Conservation (phyloP, 2,329 filamentous ascomycete genomes). For the Aspergillus brunneoviolaceus region DNA sequence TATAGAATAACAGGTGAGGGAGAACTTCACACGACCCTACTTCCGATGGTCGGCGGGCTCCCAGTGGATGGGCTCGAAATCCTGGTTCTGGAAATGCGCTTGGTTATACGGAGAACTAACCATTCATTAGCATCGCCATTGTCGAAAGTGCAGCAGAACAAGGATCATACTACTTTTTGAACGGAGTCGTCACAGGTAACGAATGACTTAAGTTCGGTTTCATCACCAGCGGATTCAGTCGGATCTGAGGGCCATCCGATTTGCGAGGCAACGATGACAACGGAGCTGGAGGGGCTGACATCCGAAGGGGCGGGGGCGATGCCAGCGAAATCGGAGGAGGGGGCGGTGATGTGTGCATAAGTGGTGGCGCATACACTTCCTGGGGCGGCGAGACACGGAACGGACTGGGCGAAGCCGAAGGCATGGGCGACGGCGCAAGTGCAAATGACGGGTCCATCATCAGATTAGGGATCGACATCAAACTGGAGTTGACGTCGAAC, state of each 20-base stretch:
- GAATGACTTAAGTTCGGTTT: constrained; percentile 42
- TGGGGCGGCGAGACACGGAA: constrained; percentile 34
- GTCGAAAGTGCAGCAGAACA: neutral
- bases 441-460: constrained; percentile 39
- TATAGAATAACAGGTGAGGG: neutral
- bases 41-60: constrained; percentile 42
- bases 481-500: constrained; percentile 41
- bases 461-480: constrained; percentile 44
- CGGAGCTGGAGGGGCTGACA: constrained; percentile 30
- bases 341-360: constrained; percentile 26
- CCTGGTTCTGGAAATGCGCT: constrained; percentile 47
- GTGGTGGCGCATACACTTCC: constrained; percentile 35
- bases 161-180: constrained; percentile 39
- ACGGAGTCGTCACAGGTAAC: constrained; percentile 41
- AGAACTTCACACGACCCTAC: constrained; percentile 2
- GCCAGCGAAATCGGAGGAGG: constrained; percentile 26
- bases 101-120: constrained; percentile 46
- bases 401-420: constrained; percentile 30
- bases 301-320: constrained; percentile 26
- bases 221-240: constrained; percentile 44
- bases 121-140: constrained; percentile 1
- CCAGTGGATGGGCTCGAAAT: constrained; percentile 49
- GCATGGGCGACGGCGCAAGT: constrained; percentile 30
- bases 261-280: constrained; percentile 36
- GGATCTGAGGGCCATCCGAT: constrained; percentile 41